Base-by-base conservation (phyloP, 2,329 filamentous ascomycete species). In the Nothopassalora personata region DNA sequence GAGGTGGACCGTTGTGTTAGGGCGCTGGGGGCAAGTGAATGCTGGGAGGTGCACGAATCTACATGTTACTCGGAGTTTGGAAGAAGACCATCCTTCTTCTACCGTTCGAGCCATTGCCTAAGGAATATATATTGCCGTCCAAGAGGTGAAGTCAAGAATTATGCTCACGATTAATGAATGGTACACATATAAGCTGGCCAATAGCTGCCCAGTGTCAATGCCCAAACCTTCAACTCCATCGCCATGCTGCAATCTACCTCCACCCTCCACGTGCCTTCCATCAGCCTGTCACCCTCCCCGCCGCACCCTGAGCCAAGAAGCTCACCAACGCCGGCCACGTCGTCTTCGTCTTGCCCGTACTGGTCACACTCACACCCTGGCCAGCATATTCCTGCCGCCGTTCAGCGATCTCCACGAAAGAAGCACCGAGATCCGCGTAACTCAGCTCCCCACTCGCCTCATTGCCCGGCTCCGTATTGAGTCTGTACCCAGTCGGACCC, bases 311-410 rank as follows among this genome's bases (percentile, higher is more conserved):
- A 4, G 92, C 94, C 9, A 97, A 93, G 10, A 99, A 97, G 74
- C 93, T 97, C 71, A 92, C 91, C 10, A 97, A 91, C 72, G 91
- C 93, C 0, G 80, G 82, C 0, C 83, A 97, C 0, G 93, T 93
- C 18, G 86, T 96, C 74, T 89, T 90, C 54, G 91, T 99, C 57
- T 99, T 99, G 76, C 84, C 97, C 74, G 92, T 94, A 0, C 82
- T 99, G 8, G 96, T 96, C 71, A 92, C 46, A 9, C 19, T 28
- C 23, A 49, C 46, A 18, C 46, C 46, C 19, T 27, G n/a, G 8
- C 46, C 46, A 18, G 27, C 28, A 28, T 49, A 49, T 19, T 49
- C 46, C 19, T 49, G 18, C 28, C 46, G 27, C 15, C 19, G 27
- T 19, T 49, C 46, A 4, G 46, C 46, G 28, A 49, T 49, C 19